These are phyloP conservation scores for Coemansia sp. DNA, from an alignment of 192 early-diverging fungal genomes.

Conservation along the genomic window DNA sequence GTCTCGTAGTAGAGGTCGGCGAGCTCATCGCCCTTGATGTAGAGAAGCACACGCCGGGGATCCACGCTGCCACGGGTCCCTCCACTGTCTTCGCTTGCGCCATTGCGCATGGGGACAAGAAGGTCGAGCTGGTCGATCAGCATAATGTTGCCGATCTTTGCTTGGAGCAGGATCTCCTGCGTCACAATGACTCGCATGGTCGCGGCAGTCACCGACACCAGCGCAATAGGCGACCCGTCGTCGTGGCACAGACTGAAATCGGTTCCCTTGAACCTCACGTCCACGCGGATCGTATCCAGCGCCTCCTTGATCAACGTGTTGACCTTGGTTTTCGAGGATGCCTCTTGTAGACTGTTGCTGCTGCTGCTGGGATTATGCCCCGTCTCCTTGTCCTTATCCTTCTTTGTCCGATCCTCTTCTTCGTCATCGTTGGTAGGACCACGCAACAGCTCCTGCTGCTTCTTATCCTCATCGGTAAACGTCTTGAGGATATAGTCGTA, in stretches of 20 bases:
- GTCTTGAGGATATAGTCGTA: constrained; percentile 85
- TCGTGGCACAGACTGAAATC: constrained; percentile 84
- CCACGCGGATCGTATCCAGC: constrained; percentile 72
- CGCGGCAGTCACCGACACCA: constrained; percentile 69
- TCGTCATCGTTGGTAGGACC: constrained; percentile 3
- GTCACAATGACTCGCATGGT: constrained; percentile 64
- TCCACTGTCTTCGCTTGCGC: background rate
- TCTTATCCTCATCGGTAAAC: constrained; percentile 57
- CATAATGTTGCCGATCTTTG: constrained; percentile 72
- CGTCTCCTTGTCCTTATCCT: background rate
- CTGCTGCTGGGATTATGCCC: background rate
- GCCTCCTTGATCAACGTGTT: constrained; percentile 45
- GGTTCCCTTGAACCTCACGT: constrained; percentile 74
- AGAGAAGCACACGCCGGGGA: constrained; percentile 61
- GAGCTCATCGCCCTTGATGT: constrained; percentile 85
- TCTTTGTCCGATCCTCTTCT: background rate
- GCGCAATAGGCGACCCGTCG: constrained; percentile 67
- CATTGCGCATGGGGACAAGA: constrained; percentile 5
- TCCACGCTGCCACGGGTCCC: constrained; percentile 8
- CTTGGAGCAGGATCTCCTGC: constrained; percentile 61
- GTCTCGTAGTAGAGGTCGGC: constrained; percentile 90
- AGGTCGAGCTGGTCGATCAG: constrained; percentile 65
- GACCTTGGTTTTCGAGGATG: constrained; percentile 11
- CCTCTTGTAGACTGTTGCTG: background rate
- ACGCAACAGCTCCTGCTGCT: constrained; percentile 11